Evolutionary conservation across 768 basidiomycete genomes (phyloP), one percentile per base, ranked within the genome.

Genomic region (Pleurotus tuoliensis): DNA sequence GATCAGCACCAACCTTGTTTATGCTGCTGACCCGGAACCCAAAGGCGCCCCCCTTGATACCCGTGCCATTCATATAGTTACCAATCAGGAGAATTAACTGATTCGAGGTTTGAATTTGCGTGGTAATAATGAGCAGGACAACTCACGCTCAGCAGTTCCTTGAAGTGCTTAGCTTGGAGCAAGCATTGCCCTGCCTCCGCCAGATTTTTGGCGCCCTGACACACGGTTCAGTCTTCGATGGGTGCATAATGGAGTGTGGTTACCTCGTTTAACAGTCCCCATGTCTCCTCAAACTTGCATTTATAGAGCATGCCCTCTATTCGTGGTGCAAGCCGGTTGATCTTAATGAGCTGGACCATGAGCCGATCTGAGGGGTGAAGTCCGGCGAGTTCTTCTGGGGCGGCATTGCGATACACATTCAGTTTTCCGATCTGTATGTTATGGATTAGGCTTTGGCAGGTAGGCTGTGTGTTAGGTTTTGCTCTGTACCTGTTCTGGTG

Each of bases 11-110:
- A 39, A 87, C 94, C 81, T 94, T 94, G 75, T 99, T 98, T 71
- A 99, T 95, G 70, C 94, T 96, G 73, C 92, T 94, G 52, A 98
- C 85, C 64, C 90, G 86, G 82, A 99, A 99, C 58, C 96, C 96
- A 63, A 92, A 96, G 1, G 97, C 97, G 30, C 95, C 95, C 55
- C 96, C 96, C 69, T 96, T 97, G 64, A 93, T 82, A 54, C 95
- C 94, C 53, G 93, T 89, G 5, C 94, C 93, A 67, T 99, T 99
- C 88, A 98, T 94, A 70, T 94, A 99, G 69, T 99, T 99, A 43
- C 96, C 96, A 62, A 99, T 84, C 63, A 95, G 80, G 12, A 99
- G 85, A 61, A 98, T 97, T 41, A 99, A 82, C 88, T 80, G 58
- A 34, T 11, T 34, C 30, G 30, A 34, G 30, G 3, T 34, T 34